A percentile compares a stretch with the other conserved stretches of the same genome.
Conservation (phyloP, 2,329 filamentous ascomycete species). For the Ascochyta clinopodiicola region DNA sequence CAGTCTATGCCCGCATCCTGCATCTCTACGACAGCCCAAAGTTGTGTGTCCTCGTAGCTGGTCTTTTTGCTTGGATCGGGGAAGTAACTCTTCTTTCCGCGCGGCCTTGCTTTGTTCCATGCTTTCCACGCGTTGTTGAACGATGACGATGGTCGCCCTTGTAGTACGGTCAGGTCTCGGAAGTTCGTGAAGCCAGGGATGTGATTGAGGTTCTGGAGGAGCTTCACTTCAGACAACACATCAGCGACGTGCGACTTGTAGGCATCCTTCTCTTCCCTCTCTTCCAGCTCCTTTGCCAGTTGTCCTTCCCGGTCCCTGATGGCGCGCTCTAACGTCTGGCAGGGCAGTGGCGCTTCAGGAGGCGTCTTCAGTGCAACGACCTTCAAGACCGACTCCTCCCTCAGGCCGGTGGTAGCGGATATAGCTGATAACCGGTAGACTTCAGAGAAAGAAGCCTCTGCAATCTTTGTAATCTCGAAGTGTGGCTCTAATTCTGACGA, state of each 20-base stretch:
- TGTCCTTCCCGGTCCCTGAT: constrained; percentile 58
- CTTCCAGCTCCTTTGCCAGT: constrained; percentile 29
- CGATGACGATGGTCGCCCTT: constrained; percentile 60
- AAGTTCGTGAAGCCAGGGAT: constrained; percentile 70
- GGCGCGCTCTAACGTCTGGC: constrained; percentile 36
- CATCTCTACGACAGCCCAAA: constrained; percentile 72
- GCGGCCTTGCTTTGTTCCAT: constrained; percentile 53
- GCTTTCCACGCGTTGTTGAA: constrained; percentile 57
- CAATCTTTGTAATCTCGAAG: constrained; percentile 65
- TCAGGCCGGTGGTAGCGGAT: constrained; percentile 27
- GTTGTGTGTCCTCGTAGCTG: constrained; percentile 61
- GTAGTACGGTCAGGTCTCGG: constrained; percentile 63
- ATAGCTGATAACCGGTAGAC: constrained; percentile 64
- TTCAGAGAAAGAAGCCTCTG: constrained; percentile 71
- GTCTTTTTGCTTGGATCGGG: constrained; percentile 62
- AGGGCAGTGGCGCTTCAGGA: constrained; percentile 42
- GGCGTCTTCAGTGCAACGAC: constrained; percentile 47
- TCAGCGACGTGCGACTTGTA: constrained; percentile 54
- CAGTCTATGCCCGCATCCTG: constrained; percentile 68
- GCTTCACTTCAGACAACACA: constrained; percentile 55
- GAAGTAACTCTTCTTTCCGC: constrained; percentile 58
- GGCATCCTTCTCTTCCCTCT: constrained; percentile 47
- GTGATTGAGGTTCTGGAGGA: constrained; percentile 64
- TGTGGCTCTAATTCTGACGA: constrained; percentile 49
- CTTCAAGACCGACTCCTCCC: constrained; percentile 57